Evolutionary conservation across 805 yeast species (phyloP).

Genomic region (Tetrapisispora iriomotensis): DNA sequence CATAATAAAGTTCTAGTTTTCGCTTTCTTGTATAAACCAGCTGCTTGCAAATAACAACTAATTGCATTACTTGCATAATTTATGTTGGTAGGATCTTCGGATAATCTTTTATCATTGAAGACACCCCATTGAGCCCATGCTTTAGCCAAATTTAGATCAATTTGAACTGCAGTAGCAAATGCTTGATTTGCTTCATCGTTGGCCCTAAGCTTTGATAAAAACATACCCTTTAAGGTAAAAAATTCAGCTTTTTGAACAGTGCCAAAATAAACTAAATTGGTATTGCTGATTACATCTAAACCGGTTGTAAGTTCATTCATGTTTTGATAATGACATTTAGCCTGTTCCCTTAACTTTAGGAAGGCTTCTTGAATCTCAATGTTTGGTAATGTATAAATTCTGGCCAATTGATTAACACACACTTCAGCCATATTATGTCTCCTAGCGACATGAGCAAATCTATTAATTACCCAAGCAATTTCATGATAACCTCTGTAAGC

Average conservation of each 20-base stretch:
- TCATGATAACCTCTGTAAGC: slow-evolving; percentile 98
- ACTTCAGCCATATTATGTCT: slow-evolving; percentile 96
- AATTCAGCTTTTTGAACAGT: slow-evolving; percentile 98
- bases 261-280: slow-evolving; percentile 91
- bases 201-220: slow-evolving; percentile 79
- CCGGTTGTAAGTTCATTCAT: slow-evolving; percentile 89
- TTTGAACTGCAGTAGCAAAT: slow-evolving; percentile 94
- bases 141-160: slow-evolving; percentile 86
- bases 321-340: slow-evolving; percentile 92
- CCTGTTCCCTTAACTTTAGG: slow-evolving; percentile 90
- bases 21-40: slow-evolving; percentile 87
- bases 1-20: slow-evolving; percentile 83
- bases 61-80: slow-evolving; percentile 87
- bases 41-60: slow-evolving; percentile 94
- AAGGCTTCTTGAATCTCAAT: slow-evolving; percentile 98
- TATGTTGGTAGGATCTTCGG: slow-evolving; percentile 72
- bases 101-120: slow-evolving; percentile 80
- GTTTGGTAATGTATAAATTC: slow-evolving; percentile 91
- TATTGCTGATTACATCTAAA: slow-evolving; percentile 90
- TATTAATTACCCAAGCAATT: slow-evolving; percentile 96
- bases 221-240: slow-evolving; percentile 96
- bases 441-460: slow-evolving; percentile 97
- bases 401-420: slow-evolving; percentile 82
- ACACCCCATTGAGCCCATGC: slow-evolving; percentile 99
- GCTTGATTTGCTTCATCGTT: slow-evolving; percentile 96